Conservation (phyloP, 2,329 filamentous ascomycete species). For the Cryphonectria nitschkei region DNA sequence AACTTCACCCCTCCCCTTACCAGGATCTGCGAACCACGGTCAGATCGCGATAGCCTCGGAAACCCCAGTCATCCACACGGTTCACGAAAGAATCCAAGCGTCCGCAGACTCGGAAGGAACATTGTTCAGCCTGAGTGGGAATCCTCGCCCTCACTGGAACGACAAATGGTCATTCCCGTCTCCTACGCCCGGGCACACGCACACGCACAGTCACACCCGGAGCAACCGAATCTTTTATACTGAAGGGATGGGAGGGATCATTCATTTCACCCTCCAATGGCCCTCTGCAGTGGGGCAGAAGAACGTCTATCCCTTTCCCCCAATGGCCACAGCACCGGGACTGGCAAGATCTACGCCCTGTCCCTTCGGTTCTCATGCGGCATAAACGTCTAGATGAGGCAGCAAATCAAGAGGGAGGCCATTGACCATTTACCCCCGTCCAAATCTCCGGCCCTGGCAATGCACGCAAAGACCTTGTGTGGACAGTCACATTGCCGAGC, state of each 20-base stretch:
- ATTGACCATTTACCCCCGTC: not conserved
- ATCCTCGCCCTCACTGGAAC: not conserved
- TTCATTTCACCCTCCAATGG: not conserved
- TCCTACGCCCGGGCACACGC: not conserved
- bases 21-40: not conserved
- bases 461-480: not conserved
- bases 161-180: not conserved
- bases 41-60: not conserved
- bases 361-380: constrained; percentile 2
- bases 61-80: not conserved
- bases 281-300: not conserved
- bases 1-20: not conserved
- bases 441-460: constrained; percentile 23
- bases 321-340: not conserved
- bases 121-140: not conserved
- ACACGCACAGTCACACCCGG: not conserved
- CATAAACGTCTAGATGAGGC: constrained; percentile 17
- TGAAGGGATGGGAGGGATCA: not conserved
- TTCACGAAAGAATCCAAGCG: not conserved
- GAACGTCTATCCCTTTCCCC: not conserved
- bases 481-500: not conserved
- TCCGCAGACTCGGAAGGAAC: not conserved
- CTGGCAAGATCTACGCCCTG: not conserved
- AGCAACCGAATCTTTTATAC: not conserved
- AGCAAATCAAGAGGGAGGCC: constrained; percentile 14